Conservation (phyloP, 805 yeast species). For the Debaryomyces maramus region DNA sequence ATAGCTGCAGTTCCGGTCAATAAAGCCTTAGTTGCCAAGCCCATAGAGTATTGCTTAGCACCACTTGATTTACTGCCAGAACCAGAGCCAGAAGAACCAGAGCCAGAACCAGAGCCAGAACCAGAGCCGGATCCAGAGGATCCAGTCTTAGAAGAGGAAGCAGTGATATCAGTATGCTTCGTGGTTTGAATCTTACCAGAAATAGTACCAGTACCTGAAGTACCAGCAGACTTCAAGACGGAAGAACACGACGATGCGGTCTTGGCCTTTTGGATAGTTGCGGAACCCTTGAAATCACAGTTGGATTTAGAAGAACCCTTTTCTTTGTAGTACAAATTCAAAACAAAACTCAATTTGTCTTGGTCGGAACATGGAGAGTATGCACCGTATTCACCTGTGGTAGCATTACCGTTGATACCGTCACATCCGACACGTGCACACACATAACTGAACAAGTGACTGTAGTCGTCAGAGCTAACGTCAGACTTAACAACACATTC, state of each 20-base stretch:
- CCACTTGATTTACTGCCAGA: conserved; percentile 21
- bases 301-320: conserved; percentile 27
- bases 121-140: conserved; percentile 22
- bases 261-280: conserved; percentile 32
- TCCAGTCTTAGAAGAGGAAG: conserved; percentile 25
- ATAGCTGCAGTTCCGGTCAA: conserved; percentile 24
- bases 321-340: conserved; percentile 38
- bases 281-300: conserved; percentile 43
- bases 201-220: conserved; percentile 64
- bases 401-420: conserved; percentile 39
- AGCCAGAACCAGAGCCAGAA: conserved; percentile 23
- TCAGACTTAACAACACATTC: conserved; percentile 33
- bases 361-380: conserved; percentile 38
- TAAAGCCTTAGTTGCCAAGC: conserved; percentile 18
- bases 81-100: conserved; percentile 16
- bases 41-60: conserved; percentile 10
- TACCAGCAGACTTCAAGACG: conserved; percentile 63
- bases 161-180: conserved; percentile 29
- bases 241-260: conserved; percentile 53
- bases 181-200: conserved; percentile 26
- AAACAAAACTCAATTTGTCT: conserved; percentile 38
- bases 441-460: conserved; percentile 32
- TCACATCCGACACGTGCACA: conserved; percentile 37
- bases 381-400: conserved; percentile 42
- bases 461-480: conserved; percentile 33